Percentiles rank a stretch among this genome's conserved stretches.
Conservation (phyloP, 2,329 filamentous ascomycete species). For the Massarina eburnea region DNA sequence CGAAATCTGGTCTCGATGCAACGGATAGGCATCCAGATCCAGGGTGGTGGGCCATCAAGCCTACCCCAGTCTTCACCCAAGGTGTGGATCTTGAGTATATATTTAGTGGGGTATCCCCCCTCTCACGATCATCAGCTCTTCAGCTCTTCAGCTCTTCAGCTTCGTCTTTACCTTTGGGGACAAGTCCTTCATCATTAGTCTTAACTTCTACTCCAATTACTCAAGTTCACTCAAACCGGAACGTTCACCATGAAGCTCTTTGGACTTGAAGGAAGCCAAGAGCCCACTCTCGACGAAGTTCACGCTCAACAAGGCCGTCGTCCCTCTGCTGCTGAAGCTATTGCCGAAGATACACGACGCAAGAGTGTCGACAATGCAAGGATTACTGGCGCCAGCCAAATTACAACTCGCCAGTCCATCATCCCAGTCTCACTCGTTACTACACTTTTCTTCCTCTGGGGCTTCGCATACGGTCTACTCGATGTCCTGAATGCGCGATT, state of each 20-base stretch:
- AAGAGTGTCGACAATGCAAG: constrained; percentile 39
- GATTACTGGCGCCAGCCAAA: constrained; percentile 40
- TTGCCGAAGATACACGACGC: constrained; percentile 33
- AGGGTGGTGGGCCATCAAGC: not conserved
- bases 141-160: constrained; percentile 19
- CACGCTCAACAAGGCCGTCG: constrained; percentile 41
- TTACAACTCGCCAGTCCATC: constrained; percentile 49
- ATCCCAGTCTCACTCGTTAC: constrained; percentile 52
- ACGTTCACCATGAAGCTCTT: constrained; percentile 1
- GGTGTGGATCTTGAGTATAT: not conserved
- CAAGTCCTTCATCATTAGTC: not conserved
- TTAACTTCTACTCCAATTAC: no score
- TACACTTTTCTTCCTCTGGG: constrained; percentile 57
- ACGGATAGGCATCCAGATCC: constrained; percentile 1
- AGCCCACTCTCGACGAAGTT: constrained; percentile 39
- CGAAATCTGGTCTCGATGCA: not conserved
- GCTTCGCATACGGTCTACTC: constrained; percentile 50
- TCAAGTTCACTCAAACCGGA: constrained; percentile 2
- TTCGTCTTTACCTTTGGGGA: constrained; percentile 3
- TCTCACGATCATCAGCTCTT: constrained; percentile 20
- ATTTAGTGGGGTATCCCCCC: constrained; percentile 10
- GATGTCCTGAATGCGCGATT: constrained; percentile 50
- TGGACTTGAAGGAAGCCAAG: constrained; percentile 26
- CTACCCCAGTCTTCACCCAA: not conserved
- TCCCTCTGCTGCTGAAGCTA: constrained; percentile 37